phyloP scores from a whole-genome alignment of 2,329 filamentous ascomycete genomes.

The Elsinoe perseae region DNA sequence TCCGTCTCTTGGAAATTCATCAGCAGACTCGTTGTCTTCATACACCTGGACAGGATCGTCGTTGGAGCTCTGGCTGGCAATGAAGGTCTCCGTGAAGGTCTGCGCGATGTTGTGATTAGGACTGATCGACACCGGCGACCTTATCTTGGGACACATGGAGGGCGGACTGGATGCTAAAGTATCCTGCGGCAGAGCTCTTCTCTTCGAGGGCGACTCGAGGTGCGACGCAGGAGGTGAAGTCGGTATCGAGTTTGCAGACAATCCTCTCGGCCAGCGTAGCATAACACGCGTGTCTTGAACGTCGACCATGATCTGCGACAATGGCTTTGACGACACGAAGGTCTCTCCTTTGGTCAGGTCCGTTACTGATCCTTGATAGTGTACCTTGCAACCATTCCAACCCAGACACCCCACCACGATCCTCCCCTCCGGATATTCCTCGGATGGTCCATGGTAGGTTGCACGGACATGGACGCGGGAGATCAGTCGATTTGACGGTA shows the following conservation, averaged over 20 bases:
- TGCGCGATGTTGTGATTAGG: constrained; percentile 40
- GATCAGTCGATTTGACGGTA: constrained; percentile 84
- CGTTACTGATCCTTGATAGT: constrained; percentile 81
- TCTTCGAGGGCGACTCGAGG: constrained; percentile 55
- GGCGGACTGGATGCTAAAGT: constrained; percentile 53
- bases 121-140: constrained; percentile 70
- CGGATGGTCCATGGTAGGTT: constrained; percentile 64
- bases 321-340: constrained; percentile 82
- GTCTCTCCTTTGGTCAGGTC: constrained; percentile 81
- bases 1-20: constrained; percentile 30
- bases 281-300: constrained; percentile 88
- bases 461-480: constrained; percentile 91
- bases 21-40: constrained; percentile 59
- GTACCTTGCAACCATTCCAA: constrained; percentile 91
- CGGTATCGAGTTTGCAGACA: constrained; percentile 55
- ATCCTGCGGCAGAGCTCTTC: constrained; percentile 35
- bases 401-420: constrained; percentile 87
- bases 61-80: constrained; percentile 38
- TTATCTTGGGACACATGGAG: constrained; percentile 54
- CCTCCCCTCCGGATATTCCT: constrained; percentile 62
- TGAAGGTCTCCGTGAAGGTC: constrained; percentile 34
- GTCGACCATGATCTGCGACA: constrained; percentile 86
- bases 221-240: constrained; percentile 32
- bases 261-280: constrained; percentile 69
- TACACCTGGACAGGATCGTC: constrained; percentile 58